Evolutionary conservation across 2,329 filamentous ascomycete genomes (phyloP), one percentile per base, ranked within the genome.

Genomic region (Cladosporium phlei): DNA sequence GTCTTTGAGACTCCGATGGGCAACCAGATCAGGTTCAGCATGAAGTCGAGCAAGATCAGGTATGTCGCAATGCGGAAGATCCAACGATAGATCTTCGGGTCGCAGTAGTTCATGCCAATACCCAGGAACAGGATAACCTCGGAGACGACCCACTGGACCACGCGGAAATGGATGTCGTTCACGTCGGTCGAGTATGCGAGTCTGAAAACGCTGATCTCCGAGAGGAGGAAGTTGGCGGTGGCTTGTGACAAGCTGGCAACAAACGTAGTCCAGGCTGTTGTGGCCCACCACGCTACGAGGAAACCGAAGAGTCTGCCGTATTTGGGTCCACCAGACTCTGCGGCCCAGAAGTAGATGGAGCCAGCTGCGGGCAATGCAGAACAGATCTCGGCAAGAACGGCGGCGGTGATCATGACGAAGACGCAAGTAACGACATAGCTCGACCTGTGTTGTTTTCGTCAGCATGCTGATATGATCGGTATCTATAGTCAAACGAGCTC

Each of bases 231-330:
- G 51, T 68, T 68, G 37, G 65, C 65, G 1, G 66, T 58, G 16
- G 64, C 63, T 46, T 67, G 65, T 30, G 56, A 62, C 37, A 62
- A 59, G 44, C 57, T 61, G 17, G 65, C 59, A 25, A 63, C 56
- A 46, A 68, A 68, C 5, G 66, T 80, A 2, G 78, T 81, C 78
- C 78, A 81, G 1, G 78, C 78, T 0, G 77, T 80, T 0, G 76
- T 79, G 55, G 74, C 77, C 78, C 78, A 81, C 78, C 77, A 81
- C 0, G 78, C 78, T n/a, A 80, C 78, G n/a, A 79, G 63, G 58
- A 79, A 80, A 14, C 77, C 77, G 45, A 80, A 70, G 0, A 80
- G 64, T 21, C 77, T 63, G n/a, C 77, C 77, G 52, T 68, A 80
- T 17, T 68, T 68, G 20, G 71, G 74, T 4, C 77, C 77, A 33